Conservation (phyloP, 2,329 filamentous ascomycete genomes). For the Clarireedia sp. region DNA sequence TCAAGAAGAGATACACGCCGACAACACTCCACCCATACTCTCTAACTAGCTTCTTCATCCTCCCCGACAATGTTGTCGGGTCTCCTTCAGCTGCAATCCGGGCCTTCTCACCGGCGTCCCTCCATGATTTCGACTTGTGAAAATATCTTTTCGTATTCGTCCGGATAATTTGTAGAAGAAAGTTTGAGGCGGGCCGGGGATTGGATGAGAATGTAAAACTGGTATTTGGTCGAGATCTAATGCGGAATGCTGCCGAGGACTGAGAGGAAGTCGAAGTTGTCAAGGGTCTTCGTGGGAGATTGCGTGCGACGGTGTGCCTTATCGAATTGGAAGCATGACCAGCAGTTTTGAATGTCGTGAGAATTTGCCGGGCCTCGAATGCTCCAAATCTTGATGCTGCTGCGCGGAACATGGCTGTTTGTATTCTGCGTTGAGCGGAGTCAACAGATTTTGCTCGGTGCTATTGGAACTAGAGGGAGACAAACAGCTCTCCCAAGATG, state of each 20-base stretch:
- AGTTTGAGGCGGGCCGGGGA: neutral
- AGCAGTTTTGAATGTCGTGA: neutral
- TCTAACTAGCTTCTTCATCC: conserved; percentile 70
- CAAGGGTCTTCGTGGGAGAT: neutral
- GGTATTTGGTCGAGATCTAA: neutral
- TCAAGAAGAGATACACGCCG: conserved; percentile 81
- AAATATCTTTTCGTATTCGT: conserved; percentile 17
- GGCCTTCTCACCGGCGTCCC: conserved; percentile 11
- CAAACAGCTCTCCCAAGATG: neutral
- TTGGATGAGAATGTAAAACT: conserved; percentile 7
- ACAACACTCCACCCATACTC: conserved; percentile 94
- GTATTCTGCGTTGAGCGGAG: neutral
- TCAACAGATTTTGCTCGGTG: neutral
- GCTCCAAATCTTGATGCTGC: neutral
- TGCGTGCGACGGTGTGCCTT: neutral
- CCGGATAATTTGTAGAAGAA: conserved; percentile 20
- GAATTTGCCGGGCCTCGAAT: neutral
- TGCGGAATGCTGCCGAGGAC: neutral
- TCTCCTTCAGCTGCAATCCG: conserved; percentile 13
- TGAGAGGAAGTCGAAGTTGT: neutral
- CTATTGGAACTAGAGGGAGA: neutral
- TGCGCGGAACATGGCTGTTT: conserved; percentile 1
- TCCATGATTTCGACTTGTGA: conserved; percentile 16
- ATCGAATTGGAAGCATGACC: neutral
- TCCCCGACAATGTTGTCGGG: conserved; percentile 19